Evolutionary conservation across 768 basidiomycete species (phyloP), one percentile per base, ranked within the genome.

Genomic region (Kwoniella sp.): DNA sequence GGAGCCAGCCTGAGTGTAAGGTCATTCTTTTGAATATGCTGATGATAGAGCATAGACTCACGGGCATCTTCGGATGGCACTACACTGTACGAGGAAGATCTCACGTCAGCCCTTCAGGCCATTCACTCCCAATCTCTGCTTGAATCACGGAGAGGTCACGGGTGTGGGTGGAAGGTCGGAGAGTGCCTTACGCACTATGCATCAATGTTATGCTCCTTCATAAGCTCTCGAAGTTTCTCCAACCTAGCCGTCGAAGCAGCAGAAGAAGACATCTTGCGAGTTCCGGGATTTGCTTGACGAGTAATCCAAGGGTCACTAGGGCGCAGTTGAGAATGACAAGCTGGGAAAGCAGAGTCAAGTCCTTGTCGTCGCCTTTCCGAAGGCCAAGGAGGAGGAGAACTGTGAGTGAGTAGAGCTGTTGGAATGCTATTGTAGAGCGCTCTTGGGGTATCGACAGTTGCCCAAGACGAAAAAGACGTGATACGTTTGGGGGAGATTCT

Each of bases 1-100:
- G n/a, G n/a, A n/a, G n/a, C n/a, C n/a, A n/a, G n/a, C n/a, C n/a
- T n/a, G n/a, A n/a, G n/a, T n/a, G n/a, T n/a, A n/a, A n/a, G n/a
- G n/a, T n/a, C n/a, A n/a, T n/a, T n/a, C n/a, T n/a, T n/a, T n/a
- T n/a, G n/a, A n/a, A n/a, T n/a, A n/a, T n/a, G 33, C 7, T 33
- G 52, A 22, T 6, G 48, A 24, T 4, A 22, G 48, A 49, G 48
- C 46, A 47, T 26, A 52, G 50, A 85, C 88, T 76, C 80, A 90
- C 93, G 95, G 74, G 91, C 90, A 81, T 98, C 95, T 80, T 92
- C 94, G 67, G 90, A 92, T 3, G 91, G 90, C 48, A 97, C 86
- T 1, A 97, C 85, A 70, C 89, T 82, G 59, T 12, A 26, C 29
- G 7, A 24, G 13, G 22, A 6, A 40, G 25, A 22, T 19, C 40